Evolutionary conservation across 1,284 basidiomycete genomes (phyloP).

Genomic region (Caloboletus inedulis): DNA sequence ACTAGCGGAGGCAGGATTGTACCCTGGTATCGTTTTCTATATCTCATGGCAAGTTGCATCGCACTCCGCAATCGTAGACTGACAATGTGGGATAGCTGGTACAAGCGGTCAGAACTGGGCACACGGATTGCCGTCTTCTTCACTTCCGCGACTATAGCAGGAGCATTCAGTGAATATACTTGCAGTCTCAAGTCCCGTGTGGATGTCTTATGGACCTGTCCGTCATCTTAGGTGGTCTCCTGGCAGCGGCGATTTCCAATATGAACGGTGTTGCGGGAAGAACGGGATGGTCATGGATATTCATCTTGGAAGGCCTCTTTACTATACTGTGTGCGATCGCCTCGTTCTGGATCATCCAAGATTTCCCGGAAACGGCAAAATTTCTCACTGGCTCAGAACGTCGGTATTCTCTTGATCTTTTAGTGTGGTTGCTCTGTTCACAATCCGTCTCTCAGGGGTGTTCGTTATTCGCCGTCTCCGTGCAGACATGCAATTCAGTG

Average conservation of each 20-base stretch:
- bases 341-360: constrained; percentile 55
- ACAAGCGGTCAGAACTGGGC: constrained; percentile 60
- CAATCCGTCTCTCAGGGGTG: constrained; percentile 31
- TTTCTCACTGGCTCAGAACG: constrained; percentile 52
- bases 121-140: constrained; percentile 62
- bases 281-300: constrained; percentile 55
- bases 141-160: constrained; percentile 65
- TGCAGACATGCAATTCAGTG: constrained; percentile 46
- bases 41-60: constrained; percentile 44
- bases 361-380: constrained; percentile 60
- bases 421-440: not conserved
- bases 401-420: constrained; percentile 16
- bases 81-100: constrained; percentile 42
- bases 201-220: not conserved
- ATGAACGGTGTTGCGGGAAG: constrained; percentile 66
- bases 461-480: constrained; percentile 48
- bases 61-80: not conserved
- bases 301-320: constrained; percentile 73
- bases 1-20: constrained; percentile 46
- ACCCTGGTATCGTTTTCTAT: constrained; percentile 56
- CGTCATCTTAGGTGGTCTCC: constrained; percentile 46
- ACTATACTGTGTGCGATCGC: constrained; percentile 53
- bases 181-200: not conserved
- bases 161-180: constrained; percentile 56
- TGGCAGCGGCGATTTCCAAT: constrained; percentile 64